Conservation (phyloP, 441 rosid genomes). For the Mallotus repandus region DNA sequence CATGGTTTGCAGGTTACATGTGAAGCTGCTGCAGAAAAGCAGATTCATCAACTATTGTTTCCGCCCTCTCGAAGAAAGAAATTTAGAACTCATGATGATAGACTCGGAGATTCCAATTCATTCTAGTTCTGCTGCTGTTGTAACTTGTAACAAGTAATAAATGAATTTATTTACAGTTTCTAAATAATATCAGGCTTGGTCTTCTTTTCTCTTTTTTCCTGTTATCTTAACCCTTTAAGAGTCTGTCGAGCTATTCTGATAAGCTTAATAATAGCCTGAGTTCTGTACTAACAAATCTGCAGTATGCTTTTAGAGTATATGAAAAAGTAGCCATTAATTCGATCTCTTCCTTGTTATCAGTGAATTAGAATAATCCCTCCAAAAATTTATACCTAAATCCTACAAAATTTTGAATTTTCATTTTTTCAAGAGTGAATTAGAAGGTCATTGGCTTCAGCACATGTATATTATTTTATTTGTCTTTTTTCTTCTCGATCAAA, state of each 20-base stretch:
- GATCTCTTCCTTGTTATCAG: too few relatives aligned
- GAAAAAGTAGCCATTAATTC: not conserved
- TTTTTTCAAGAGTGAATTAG: too few relatives aligned
- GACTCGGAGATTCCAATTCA: conserved; percentile 32
- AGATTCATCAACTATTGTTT: conserved; percentile 71
- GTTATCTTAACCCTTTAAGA: not conserved
- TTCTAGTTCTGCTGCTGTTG: conserved; percentile 14
- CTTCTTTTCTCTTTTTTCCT: not conserved
- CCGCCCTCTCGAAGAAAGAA: conserved; percentile 82
- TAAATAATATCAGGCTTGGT: conserved; percentile 8
- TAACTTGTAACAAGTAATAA: conserved; percentile 2
- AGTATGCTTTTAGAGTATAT: not conserved
- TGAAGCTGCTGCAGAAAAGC: conserved; percentile 78
- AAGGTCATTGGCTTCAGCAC: too few relatives aligned
- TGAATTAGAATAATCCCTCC: too few relatives aligned
- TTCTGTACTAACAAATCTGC: not conserved
- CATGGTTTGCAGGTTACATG: conserved; percentile 59
- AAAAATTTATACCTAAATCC: too few relatives aligned
- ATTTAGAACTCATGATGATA: conserved; percentile 45
- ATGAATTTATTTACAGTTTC: not conserved
- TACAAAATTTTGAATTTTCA: too few relatives aligned
- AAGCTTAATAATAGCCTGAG: not conserved
- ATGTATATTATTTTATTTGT: too few relatives aligned
- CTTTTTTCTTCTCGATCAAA: too few relatives aligned
- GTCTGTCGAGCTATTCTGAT: not conserved